phyloP scores from a whole-genome alignment of 352 stramenopile genomes.

The Globisporangium canariense region DNA sequence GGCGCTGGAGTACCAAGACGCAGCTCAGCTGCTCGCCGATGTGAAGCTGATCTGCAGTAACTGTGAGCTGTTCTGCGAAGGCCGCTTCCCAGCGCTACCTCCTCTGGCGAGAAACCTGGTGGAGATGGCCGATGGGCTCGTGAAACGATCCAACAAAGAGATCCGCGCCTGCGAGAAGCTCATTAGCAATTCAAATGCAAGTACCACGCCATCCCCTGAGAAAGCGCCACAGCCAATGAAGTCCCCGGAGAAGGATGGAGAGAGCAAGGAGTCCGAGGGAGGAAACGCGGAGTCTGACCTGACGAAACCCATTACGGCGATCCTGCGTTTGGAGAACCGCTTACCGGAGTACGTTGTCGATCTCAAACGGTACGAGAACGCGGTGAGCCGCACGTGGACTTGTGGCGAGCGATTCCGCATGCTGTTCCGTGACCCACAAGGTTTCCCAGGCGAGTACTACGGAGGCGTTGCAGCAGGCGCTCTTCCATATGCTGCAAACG shows the following conservation, averaged over 20 bases:
- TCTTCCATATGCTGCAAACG: conserved; percentile 52
- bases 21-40: conserved; percentile 55
- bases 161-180: conserved; percentile 50
- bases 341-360: conserved; percentile 53
- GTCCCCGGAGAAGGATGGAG: background rate
- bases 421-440: conserved; percentile 69
- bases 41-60: conserved; percentile 74
- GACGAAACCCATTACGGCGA: conserved; percentile 41
- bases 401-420: conserved; percentile 77
- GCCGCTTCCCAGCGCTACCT: conserved; percentile 68
- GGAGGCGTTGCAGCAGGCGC: conserved; percentile 60
- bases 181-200: conserved; percentile 12
- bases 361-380: conserved; percentile 57
- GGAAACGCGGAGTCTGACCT: conserved; percentile 11
- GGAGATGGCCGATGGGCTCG: conserved; percentile 51
- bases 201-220: conserved; percentile 11
- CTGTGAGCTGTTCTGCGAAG: conserved; percentile 78
- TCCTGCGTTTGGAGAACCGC: conserved; percentile 81
- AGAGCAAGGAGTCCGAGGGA: conserved; percentile 16
- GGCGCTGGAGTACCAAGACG: conserved; percentile 51
- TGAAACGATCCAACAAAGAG: conserved; percentile 74
- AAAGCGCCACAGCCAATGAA: conserved; percentile 4
- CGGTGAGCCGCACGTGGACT: conserved; percentile 50
- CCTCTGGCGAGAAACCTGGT: conserved; percentile 71
- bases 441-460: conserved; percentile 71